phyloP scores from a whole-genome alignment of 2,329 filamentous ascomycete genomes.

The Penicillium oxalicum region DNA sequence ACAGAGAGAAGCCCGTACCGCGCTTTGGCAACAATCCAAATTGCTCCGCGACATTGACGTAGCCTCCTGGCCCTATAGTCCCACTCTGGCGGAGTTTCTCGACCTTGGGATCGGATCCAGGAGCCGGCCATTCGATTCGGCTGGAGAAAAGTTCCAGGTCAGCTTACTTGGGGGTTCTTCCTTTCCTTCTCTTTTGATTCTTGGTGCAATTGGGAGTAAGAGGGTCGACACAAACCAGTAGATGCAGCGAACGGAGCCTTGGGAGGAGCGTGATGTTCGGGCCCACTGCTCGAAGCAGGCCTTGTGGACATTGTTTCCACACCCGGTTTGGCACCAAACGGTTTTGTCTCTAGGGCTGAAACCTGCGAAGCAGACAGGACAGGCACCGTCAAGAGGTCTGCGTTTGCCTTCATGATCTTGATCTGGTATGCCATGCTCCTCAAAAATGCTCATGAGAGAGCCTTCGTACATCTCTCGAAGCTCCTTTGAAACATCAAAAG shows the following conservation, averaged over 20 bases:
- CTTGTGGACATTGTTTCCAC: conserved; percentile 59
- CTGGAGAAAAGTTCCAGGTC: conserved; percentile 18
- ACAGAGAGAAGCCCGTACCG: conserved; percentile 27
- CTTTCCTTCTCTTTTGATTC: too few species aligned
- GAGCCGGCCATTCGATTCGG: conserved; percentile 37
- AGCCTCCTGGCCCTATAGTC: conserved; percentile 34
- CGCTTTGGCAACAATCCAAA: conserved; percentile 37
- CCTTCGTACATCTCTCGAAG: conserved; percentile 50
- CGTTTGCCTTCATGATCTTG: conserved; percentile 44
- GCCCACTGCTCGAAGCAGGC: conserved; percentile 53
- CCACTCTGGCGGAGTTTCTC: conserved; percentile 27
- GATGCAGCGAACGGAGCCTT: conserved; percentile 36
- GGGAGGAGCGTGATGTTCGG: conserved; percentile 23
- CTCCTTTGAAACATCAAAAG: conserved; percentile 35
- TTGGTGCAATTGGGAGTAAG: not conserved
- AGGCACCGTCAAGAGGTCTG: conserved; percentile 57
- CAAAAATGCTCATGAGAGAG: conserved; percentile 46
- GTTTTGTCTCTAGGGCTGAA: conserved; percentile 44
- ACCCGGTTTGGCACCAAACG: conserved; percentile 55
- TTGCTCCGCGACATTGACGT: conserved; percentile 41
- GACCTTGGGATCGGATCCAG: conserved; percentile 26
- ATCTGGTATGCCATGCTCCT: conserved; percentile 20
- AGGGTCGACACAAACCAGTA: conserved; percentile 36
- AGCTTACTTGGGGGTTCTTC: not conserved
- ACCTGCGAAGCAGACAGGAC: conserved; percentile 57